These are phyloP conservation scores for Nothomitra cinnamomea DNA, from an alignment of 2,329 filamentous ascomycete species.

Conservation along the genomic window DNA sequence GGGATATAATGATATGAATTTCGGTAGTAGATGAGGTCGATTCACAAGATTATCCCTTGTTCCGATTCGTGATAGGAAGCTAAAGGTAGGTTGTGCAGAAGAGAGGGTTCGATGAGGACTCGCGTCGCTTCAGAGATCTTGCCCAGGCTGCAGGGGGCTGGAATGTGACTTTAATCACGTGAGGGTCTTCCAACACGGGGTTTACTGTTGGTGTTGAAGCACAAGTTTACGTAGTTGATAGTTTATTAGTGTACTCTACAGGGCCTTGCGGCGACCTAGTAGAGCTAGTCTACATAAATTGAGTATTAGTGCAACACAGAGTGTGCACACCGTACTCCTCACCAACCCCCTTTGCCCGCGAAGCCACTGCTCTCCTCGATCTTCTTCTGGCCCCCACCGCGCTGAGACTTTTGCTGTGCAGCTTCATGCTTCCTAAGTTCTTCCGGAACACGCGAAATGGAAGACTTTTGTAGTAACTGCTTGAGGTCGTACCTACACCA, in stretches of 20 bases:
- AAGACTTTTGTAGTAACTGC: constrained; percentile 86
- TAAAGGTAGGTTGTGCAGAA: not conserved
- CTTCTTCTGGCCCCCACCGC: constrained; percentile 30
- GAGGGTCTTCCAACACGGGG: too few species aligned
- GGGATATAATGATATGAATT: too few species aligned
- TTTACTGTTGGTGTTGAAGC: too few species aligned
- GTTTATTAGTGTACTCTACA: too few species aligned
- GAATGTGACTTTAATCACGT: too few species aligned
- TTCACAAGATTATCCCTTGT: too few species aligned
- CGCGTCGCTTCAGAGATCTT: not conserved
- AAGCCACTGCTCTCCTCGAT: constrained; percentile 23
- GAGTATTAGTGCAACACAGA: too few species aligned
- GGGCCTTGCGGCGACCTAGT: too few species aligned
- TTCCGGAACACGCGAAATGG: constrained; percentile 76
- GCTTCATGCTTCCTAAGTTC: constrained; percentile 79
- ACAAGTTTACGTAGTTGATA: too few species aligned
- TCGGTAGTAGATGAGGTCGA: too few species aligned
- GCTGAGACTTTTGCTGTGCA: constrained; percentile 63
- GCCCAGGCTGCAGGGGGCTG: not conserved
- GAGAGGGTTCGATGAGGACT: not conserved
- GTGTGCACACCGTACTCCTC: not conserved
- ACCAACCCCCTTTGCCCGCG: constrained; percentile 21
- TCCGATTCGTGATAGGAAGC: too few species aligned
- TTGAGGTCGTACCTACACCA: constrained; percentile 54
- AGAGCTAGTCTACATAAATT: too few species aligned